phyloP scores from a whole-genome alignment of 805 yeast species.

The Lipomyces yamanashiensis region DNA sequence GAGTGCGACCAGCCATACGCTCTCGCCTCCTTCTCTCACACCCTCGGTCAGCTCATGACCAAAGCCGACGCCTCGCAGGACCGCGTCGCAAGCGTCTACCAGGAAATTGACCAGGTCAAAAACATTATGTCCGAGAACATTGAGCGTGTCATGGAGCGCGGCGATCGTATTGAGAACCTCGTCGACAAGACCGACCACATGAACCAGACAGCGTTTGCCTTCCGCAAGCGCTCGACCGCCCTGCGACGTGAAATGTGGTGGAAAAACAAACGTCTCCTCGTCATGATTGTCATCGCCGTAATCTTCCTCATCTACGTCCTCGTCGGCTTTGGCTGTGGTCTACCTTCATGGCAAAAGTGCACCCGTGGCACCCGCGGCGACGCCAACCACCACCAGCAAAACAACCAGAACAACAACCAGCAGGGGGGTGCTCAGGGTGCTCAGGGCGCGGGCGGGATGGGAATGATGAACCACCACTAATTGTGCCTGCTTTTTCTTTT shows the following conservation, averaged over 20 bases:
- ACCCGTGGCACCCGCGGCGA: slow-evolving; percentile 25
- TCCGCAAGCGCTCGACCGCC: slow-evolving; percentile 68
- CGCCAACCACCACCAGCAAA: slow-evolving; percentile 13
- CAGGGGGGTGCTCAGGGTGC: background rate
- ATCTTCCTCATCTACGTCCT: slow-evolving; percentile 35
- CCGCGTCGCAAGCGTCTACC: slow-evolving; percentile 40
- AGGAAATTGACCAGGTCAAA: slow-evolving; percentile 67
- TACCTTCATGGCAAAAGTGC: slow-evolving; percentile 37
- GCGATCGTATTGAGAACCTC: slow-evolving; percentile 71
- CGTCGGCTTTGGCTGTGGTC: slow-evolving; percentile 37
- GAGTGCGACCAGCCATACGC: slow-evolving; percentile 32
- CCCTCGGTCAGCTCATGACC: slow-evolving; percentile 31
- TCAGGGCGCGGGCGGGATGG: background rate
- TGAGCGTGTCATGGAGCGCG: slow-evolving; percentile 72
- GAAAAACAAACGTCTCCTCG: slow-evolving; percentile 34
- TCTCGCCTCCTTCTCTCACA: slow-evolving; percentile 27
- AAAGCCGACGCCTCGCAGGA: slow-evolving; percentile 25
- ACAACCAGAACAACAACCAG: slow-evolving; percentile 8
- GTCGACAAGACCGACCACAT: slow-evolving; percentile 81
- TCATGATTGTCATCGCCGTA: slow-evolving; percentile 28
- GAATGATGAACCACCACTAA: background rate
- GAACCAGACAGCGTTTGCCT: slow-evolving; percentile 67
- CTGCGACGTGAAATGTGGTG: slow-evolving; percentile 72
- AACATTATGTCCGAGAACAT: slow-evolving; percentile 74
- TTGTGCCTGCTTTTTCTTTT: background rate